A percentile compares a stretch with the other conserved stretches of the same genome.
phyloP scores from a whole-genome alignment of 106 monocot species.

The Apostasia shenzhenica region DNA sequence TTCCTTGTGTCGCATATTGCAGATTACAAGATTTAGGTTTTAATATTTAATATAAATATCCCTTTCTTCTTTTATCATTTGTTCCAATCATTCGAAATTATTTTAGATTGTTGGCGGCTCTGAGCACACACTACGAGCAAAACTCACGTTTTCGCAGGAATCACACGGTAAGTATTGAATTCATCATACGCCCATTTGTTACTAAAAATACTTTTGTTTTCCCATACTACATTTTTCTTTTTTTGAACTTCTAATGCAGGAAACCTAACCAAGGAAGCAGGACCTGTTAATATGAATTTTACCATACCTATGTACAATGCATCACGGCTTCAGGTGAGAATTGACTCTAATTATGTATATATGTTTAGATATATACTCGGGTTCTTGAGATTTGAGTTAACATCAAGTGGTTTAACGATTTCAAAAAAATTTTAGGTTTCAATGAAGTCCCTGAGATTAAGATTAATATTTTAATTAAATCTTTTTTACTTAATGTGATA shows the following conservation, averaged over 20 bases:
- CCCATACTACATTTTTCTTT: not conserved
- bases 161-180: slow-evolving; percentile 60
- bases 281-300: slow-evolving; percentile 97
- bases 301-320: slow-evolving; percentile 96
- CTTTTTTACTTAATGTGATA: too few relatives aligned
- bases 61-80: not conserved
- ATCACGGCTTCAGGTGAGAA: slow-evolving; percentile 81
- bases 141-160: slow-evolving; percentile 89
- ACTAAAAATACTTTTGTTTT: not conserved
- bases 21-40: too few relatives aligned
- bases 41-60: too few relatives aligned
- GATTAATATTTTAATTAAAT: too few relatives aligned
- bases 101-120: slow-evolving; percentile 93
- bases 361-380: too few relatives aligned
- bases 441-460: too few relatives aligned
- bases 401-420: too few relatives aligned
- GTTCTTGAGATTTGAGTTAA: too few relatives aligned
- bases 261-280: slow-evolving; percentile 90
- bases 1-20: too few relatives aligned
- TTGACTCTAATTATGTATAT: not conserved
- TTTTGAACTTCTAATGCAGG: slow-evolving; percentile 23
- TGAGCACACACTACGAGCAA: slow-evolving; percentile 88
- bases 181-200: not conserved
- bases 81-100: not conserved
- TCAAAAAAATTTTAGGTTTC: too few relatives aligned